These are phyloP conservation scores for Hylodesmum podocarpum DNA, from an alignment of 306 rosid species.

Conservation along the genomic window DNA sequence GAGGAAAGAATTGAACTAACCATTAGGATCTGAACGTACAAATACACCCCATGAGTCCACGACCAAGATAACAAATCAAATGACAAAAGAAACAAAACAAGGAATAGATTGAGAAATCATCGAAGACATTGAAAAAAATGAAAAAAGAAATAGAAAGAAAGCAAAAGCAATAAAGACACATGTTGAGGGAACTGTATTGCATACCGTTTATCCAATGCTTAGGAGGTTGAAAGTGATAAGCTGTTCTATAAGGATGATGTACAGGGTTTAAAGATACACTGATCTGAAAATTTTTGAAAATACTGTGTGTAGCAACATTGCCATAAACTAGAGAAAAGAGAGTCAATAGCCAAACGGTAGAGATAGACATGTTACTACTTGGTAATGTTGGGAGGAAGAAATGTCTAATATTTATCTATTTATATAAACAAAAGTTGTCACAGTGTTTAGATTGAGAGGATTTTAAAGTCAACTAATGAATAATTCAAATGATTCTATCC, in stretches of 20 bases:
- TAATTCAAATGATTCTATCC: no score
- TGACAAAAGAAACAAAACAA: constrained; percentile 18
- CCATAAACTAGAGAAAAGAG: constrained; percentile 30
- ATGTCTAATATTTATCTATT: neutral
- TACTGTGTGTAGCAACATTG: constrained; percentile 53
- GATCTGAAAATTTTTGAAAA: constrained; percentile 40
- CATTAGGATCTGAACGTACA: constrained; percentile 99
- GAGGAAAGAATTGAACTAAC: constrained; percentile 43
- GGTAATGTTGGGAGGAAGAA: neutral
- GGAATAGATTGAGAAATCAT: no score
- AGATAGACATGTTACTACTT: constrained; percentile 34
- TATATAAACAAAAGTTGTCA: constrained; percentile 25
- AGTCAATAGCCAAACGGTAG: constrained; percentile 34
- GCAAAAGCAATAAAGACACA: neutral
- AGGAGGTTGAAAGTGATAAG: constrained; percentile 90
- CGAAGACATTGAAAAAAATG: no score
- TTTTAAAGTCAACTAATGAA: no score
- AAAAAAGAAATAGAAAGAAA: neutral
- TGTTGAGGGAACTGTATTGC: neutral
- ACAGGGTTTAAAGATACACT: constrained; percentile 25
- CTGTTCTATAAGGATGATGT: constrained; percentile 80
- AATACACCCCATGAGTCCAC: no score
- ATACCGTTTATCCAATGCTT: constrained; percentile 91
- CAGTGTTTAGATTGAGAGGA: no score
- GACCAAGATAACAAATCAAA: constrained; percentile 25